Conservation (phyloP, 2,329 filamentous ascomycete genomes). For the Phyllosticta capitalensis region DNA sequence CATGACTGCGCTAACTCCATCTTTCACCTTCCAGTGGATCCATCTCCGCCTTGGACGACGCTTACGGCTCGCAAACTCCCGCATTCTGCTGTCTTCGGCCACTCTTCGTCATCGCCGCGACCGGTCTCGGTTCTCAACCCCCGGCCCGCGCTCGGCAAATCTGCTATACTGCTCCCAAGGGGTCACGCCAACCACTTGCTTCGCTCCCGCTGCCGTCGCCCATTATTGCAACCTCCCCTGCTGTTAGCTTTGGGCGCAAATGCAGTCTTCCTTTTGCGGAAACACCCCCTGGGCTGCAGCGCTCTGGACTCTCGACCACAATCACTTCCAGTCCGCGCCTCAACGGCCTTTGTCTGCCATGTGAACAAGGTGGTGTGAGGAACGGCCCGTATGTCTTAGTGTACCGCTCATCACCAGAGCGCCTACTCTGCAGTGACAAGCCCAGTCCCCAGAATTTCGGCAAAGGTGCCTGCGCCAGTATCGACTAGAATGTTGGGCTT, state of each 20-base stretch:
- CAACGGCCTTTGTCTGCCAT: not conserved
- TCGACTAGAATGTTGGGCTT: not conserved
- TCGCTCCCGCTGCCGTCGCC: not conserved
- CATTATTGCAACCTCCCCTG: not conserved
- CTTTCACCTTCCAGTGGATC: not conserved
- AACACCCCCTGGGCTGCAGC: not conserved
- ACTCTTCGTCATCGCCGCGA: not conserved
- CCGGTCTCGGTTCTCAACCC: not conserved
- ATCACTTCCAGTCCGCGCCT: not conserved
- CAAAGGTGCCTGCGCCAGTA: not conserved
- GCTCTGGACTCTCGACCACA: not conserved
- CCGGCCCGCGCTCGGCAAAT: not conserved
- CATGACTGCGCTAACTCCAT: not conserved
- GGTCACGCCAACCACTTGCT: not conserved
- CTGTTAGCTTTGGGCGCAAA: not conserved
- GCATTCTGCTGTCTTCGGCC: not conserved
- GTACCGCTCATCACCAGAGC: not conserved
- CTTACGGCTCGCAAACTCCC: not conserved
- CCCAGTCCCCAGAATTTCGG: not conserved
- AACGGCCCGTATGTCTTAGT: not conserved
- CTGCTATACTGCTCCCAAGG: not conserved
- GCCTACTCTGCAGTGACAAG: not conserved
- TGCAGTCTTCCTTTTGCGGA: not conserved
- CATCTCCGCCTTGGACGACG: not conserved
- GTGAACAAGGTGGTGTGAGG: not conserved